Evolutionary conservation across 2,329 filamentous ascomycete species (phyloP), one percentile per base, ranked within the genome.

Genomic region (Mollisiaceae sp.): DNA sequence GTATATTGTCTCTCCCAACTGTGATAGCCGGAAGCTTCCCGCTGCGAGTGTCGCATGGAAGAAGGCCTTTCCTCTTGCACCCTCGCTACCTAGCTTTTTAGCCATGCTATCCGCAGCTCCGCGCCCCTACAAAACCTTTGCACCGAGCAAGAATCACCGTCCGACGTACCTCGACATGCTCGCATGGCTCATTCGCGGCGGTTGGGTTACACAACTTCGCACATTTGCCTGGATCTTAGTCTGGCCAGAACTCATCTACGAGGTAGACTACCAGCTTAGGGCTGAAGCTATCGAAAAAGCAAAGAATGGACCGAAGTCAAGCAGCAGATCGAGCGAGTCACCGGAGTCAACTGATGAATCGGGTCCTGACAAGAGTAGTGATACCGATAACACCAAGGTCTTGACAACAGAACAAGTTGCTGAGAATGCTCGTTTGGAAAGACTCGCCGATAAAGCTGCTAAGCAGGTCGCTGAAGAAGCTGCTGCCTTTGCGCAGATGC

Each of bases 191-290:
- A 88, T 98, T 81, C 89, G 94, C 47, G 91, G 93, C 56, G 93
- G 93, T 15, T 97, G 95, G 91, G 94, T 97, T 0, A 97, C 92
- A 0, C 94, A 97, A 77, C 84, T 99, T 6, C 91, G 93, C 68
- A 95, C 93, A 0, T 97, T 96, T 77, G 92, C 91, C 14, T 97
- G 95, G 82, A 88, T 98, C 52, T 87, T 94, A 59, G 91, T 95
- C 50, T 90, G 89, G 78, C 89, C 91, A 2, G 90, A 94, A 75
- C 91, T 97, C 68, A 89, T 95, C 72, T 89, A 91, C 74, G 89
- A 92, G 69, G 93, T 96, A 2, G 88, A 92, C 60, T 86, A 89
- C 71, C 86, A 89, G 62, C 83, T 92, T 52, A 88, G 90, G 72
- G 85, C 85, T 32, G 89, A 92, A 57, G 70, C 70, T 60, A 70